A percentile compares a stretch with the other conserved stretches of the same genome.
Conservation (phyloP, 2,329 filamentous ascomycete species). For the Sarocladium oryzae region DNA sequence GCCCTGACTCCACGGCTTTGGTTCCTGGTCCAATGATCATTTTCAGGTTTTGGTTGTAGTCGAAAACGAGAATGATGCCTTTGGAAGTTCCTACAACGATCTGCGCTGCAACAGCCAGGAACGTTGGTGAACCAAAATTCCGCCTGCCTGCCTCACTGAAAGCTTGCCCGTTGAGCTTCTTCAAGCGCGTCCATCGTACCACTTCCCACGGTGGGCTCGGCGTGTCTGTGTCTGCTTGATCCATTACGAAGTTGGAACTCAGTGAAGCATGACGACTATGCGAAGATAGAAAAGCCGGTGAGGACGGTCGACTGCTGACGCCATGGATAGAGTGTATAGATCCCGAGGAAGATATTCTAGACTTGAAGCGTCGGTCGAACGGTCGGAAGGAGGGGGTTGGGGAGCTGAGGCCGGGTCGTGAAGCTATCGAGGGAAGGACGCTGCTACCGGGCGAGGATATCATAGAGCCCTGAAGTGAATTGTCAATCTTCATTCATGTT, state of each 20-base stretch:
- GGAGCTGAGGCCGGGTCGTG: constrained; percentile 58
- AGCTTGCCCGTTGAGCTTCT: constrained; percentile 79
- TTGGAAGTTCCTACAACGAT: constrained; percentile 92
- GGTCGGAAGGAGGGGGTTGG: constrained; percentile 81
- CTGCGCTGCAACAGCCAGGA: constrained; percentile 77
- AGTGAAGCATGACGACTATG: constrained; percentile 79
- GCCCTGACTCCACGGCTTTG: constrained; percentile 86
- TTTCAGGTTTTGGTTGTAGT: constrained; percentile 93
- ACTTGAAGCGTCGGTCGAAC: constrained; percentile 92
- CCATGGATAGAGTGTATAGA: constrained; percentile 26
- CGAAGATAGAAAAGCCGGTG: constrained; percentile 67
- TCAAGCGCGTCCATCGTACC: constrained; percentile 89
- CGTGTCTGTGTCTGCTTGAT: constrained; percentile 52
- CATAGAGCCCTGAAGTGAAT: constrained; percentile 45
- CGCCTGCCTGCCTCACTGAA: constrained; percentile 90
- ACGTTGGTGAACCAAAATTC: constrained; percentile 88
- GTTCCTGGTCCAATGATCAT: constrained; percentile 90
- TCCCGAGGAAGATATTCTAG: constrained; percentile 59
- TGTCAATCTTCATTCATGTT: constrained; percentile 19
- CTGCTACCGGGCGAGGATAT: constrained; percentile 68
- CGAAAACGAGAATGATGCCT: constrained; percentile 90
- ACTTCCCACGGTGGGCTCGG: constrained; percentile 90
- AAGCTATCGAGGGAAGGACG: constrained; percentile 61
- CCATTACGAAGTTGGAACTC: constrained; percentile 60
- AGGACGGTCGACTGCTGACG: constrained; percentile 59